A percentile compares a stretch with the other conserved stretches of the same genome.
These are phyloP conservation scores for Andrographis paniculata DNA, from an alignment of 305 asterid species.

Conservation along the genomic window DNA sequence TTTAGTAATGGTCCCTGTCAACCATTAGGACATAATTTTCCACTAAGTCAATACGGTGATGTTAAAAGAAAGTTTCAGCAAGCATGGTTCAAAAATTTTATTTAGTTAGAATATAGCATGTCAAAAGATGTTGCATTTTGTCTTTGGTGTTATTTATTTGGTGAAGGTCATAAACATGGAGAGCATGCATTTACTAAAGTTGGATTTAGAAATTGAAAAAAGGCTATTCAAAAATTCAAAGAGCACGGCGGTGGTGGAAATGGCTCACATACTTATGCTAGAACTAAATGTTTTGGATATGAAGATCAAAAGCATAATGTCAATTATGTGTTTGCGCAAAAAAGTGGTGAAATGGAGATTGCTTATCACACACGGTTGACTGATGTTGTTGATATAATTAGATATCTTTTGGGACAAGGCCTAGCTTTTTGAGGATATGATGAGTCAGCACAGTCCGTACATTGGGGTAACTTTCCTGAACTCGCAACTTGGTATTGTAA, in stretches of 20 bases:
- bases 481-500: neutral
- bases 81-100: neutral
- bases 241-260: conserved; percentile 1
- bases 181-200: too few relatives aligned
- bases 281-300: neutral
- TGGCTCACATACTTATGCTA: conserved; percentile 1
- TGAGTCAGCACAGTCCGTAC: too few relatives aligned
- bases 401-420: too few relatives aligned
- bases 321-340: neutral
- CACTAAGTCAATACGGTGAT: too few relatives aligned
- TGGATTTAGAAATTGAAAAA: conserved; percentile 3
- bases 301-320: conserved; percentile 5
- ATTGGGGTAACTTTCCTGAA: neutral
- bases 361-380: conserved; percentile 2
- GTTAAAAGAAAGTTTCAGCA: too few relatives aligned
- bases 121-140: conserved; percentile 3
- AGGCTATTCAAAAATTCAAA: neutral
- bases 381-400: neutral
- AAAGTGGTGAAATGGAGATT: conserved; percentile 1
- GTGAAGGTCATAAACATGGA: too few relatives aligned
- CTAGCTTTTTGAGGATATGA: too few relatives aligned
- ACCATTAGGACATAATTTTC: too few relatives aligned
- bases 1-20: too few relatives aligned
- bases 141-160: conserved; percentile 2
- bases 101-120: neutral